Evolutionary conservation across 139 green algal species (phyloP).

Genomic region (Coelastrella sp.): DNA sequence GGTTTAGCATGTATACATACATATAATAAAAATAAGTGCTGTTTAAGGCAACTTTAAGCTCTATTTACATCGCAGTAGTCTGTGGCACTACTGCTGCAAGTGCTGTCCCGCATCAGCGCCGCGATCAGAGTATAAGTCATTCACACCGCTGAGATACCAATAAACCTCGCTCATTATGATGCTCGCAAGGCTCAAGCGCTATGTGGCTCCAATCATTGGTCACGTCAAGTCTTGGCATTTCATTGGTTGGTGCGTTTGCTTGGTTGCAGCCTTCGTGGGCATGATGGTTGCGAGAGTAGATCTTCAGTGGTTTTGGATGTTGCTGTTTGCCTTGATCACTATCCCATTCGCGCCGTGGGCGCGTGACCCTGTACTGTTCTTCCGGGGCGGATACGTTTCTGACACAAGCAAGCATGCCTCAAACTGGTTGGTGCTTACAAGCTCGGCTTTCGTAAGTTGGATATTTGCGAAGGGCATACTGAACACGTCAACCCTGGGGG

Average conservation of each 20-base stretch:
- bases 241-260: neutral
- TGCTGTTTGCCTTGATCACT: constrained; percentile 38
- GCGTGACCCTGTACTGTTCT: constrained; percentile 22
- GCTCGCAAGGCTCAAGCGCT: neutral
- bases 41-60: no score
- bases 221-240: constrained; percentile 44
- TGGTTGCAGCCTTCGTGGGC: constrained; percentile 33
- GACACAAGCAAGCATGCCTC: constrained; percentile 26
- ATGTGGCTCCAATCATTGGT: neutral
- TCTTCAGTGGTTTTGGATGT: constrained; percentile 42
- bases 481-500: constrained; percentile 38
- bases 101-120: no score
- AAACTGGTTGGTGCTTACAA: constrained; percentile 20
- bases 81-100: no score
- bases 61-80: no score
- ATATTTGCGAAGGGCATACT: constrained; percentile 48
- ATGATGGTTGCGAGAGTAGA: constrained; percentile 31
- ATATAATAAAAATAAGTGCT: no score
- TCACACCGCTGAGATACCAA: no score
- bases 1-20: no score
- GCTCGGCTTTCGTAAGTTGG: constrained; percentile 37
- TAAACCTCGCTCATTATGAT: neutral
- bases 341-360: constrained; percentile 41
- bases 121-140: no score
- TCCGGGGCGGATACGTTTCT: constrained; percentile 27